Percentiles rank a stretch among this genome's conserved stretches.
phyloP scores from a whole-genome alignment of 2,329 filamentous ascomycete species.

The Elsinoe batatas region DNA sequence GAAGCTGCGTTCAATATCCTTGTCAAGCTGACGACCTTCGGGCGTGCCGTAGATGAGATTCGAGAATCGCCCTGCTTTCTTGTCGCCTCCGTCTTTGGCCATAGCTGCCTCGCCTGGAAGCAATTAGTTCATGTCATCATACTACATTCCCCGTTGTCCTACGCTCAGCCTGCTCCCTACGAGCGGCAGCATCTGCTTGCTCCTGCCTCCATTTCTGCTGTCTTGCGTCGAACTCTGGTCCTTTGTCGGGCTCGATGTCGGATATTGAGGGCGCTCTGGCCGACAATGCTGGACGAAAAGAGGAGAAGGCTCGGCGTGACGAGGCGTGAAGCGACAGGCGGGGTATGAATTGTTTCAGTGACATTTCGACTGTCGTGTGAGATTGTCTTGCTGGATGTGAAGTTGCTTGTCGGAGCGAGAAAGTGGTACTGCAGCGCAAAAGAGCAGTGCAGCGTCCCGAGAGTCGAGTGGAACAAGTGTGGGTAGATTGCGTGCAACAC shows the following conservation, averaged over 20 bases:
- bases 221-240: constrained; percentile 67
- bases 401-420: background rate
- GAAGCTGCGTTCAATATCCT: constrained; percentile 92
- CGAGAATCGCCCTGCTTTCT: constrained; percentile 57
- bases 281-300: constrained; percentile 1
- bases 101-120: constrained; percentile 44
- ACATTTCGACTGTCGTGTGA: constrained; percentile 2
- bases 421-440: too few species aligned
- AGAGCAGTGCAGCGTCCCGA: too few species aligned
- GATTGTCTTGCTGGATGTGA: background rate
- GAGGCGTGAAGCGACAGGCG: background rate
- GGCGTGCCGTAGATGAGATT: constrained; percentile 95
- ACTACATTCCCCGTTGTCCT: constrained; percentile 36
- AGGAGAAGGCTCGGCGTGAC: background rate
- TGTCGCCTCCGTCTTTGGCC: constrained; percentile 51
- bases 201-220: constrained; percentile 82
- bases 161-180: constrained; percentile 79
- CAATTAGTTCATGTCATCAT: background rate
- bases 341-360: constrained; percentile 6
- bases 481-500: background rate
- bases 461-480: background rate
- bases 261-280: constrained; percentile 60
- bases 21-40: constrained; percentile 86
- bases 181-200: constrained; percentile 52
- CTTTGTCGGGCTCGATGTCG: constrained; percentile 67